These are phyloP conservation scores for Sporothrix luriei DNA, from an alignment of 2,329 filamentous ascomycete genomes.

Conservation along the genomic window DNA sequence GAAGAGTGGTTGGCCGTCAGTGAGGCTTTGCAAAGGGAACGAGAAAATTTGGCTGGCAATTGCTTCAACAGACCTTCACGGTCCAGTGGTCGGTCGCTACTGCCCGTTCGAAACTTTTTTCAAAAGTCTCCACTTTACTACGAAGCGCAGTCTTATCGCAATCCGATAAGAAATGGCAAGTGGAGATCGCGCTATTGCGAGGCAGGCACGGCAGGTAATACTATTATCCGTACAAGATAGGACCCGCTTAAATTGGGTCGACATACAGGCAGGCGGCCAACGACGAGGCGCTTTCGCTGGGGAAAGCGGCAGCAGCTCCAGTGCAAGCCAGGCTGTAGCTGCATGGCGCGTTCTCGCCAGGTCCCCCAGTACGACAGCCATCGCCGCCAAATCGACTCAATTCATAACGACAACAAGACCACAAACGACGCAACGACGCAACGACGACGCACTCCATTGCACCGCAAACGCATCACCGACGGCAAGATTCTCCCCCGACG, in stretches of 20 bases:
- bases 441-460: constrained; percentile 18
- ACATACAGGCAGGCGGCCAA: constrained; percentile 35
- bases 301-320: constrained; percentile 28
- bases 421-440: constrained; percentile 9
- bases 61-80: constrained; percentile 24
- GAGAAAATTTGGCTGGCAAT: constrained; percentile 23
- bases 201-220: constrained; percentile 28
- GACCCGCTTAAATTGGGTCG: constrained; percentile 16
- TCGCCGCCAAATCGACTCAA: constrained; percentile 17
- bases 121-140: constrained; percentile 32
- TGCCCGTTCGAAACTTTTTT: constrained; percentile 35
- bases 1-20: not conserved
- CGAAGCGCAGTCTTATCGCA: constrained; percentile 26
- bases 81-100: not conserved
- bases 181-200: not conserved
- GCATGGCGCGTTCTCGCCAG: constrained; percentile 41
- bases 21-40: constrained; percentile 7
- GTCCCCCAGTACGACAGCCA: constrained; percentile 33
- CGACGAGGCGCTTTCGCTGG: constrained; percentile 21
- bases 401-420: not conserved
- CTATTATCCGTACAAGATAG: constrained; percentile 34
- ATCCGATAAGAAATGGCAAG: constrained; percentile 27
- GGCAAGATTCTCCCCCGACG: not conserved
- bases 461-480: not conserved
- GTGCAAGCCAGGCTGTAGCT: constrained; percentile 48